Base-by-base conservation (phyloP, 352 stramenopile genomes). In the Phytopythium montanum region DNA sequence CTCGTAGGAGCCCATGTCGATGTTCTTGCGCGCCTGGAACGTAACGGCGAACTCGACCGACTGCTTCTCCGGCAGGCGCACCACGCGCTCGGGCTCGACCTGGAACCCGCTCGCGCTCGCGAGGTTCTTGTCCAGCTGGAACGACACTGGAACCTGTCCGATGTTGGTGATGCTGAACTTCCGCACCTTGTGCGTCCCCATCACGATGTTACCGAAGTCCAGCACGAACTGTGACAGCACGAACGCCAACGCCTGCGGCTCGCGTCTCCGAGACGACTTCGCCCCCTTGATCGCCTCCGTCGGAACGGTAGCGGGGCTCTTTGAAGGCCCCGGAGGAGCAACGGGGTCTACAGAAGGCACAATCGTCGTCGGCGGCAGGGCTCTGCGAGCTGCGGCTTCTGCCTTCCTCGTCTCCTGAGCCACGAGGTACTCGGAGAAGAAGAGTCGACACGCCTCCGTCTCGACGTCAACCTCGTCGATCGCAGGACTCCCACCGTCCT, bases 151-250 rank as follows among this genome's bases (percentile, higher is more conserved):
- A 19, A 91, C 76, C 41, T 81, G 72, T 0, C 87, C 90, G 19
- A 95, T 95, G 68, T 98, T 98, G 10, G 87, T 94, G 26, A 98
- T 81, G 38, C 73, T 82, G 53, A 98, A 98, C 39, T 89, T 91
- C 33, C 94, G 95, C 56, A 97, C 93, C 59, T 92, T 92, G 58
- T 95, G 93, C 9, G 88, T 88, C 6, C 94, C 95, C 5, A 92
- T 60, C 12, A 98, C 89, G 52, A 98, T 89, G 61, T 98, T 95
- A 0, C 94, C 94, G 66, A 98, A 98, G 64, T 98, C 94, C 26
- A 96, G 76, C 1, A 96, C 79, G 61, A 98, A 97, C 56, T 92
- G 78, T 3, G 87, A 96, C 18, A 97, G 57, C 45, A 97, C 73
- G 61, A 97, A 98, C 10, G 76, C 66, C 6, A 87, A 78, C 14